Base-by-base conservation (phyloP, 2,329 filamentous ascomycete genomes). In the Podosphaera xanthii region DNA sequence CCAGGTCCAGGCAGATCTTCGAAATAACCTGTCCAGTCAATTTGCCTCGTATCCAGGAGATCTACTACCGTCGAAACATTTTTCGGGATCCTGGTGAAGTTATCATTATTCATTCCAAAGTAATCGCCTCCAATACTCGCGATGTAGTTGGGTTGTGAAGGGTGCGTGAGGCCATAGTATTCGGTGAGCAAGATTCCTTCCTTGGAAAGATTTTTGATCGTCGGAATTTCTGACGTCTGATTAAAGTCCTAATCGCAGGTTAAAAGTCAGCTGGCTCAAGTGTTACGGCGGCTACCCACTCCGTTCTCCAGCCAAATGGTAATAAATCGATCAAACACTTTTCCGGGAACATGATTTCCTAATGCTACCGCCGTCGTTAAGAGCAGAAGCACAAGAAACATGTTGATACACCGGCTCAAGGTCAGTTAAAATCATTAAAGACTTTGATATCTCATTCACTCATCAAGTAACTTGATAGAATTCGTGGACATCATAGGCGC, bases 281-380 rank as follows among this genome's bases (percentile, higher is more conserved):
- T 12, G 49, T 31, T 44, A 40, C 22, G 36, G 38, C 34, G 31
- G 33, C 6, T 3, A 33, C 61, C 22, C 57, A 68, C 68, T 59
- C 77, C 80, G 65, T 82, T 82, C 69, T 82, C 80, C n/a, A 82
- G 70, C 77, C 78, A 83, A 65, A 83, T 77, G 61, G 78, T 75
- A 52, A 78, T 75, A 61, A 82, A 79, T 31, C 79, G 75, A 65
- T 81, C 74, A 64, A 82, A 82, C 0, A 72, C 75, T 60, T 75
- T 73, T n/a, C 80, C 80, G 3, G 65, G 65, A 36, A 68, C 65
- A 61, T 66, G 65, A 4, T 61, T 60, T n/a, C 62, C 61, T 2
- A 57, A 48, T 12, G 59, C 62, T 38, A 55, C 59, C 1, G 55
- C 52, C 35, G 60, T 62, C 35, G 53, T 58, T 2, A 55, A 49